A percentile compares a stretch with the other conserved stretches of the same genome.
Conservation (phyloP, 768 basidiomycete genomes). For the Pisolithus marmoratus region DNA sequence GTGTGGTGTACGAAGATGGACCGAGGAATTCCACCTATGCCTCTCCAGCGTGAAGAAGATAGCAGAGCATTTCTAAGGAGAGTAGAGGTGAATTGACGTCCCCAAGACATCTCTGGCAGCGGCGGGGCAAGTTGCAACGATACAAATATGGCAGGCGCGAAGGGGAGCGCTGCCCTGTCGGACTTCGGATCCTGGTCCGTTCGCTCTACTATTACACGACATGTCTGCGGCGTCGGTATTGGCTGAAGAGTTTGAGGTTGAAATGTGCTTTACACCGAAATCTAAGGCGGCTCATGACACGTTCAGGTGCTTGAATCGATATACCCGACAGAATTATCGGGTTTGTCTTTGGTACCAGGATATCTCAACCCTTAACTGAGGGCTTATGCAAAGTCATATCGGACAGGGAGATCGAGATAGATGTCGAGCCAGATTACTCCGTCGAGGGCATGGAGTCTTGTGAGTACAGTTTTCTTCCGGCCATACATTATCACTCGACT, state of each 20-base stretch:
- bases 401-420: slow-evolving; percentile 75
- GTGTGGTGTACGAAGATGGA: not conserved
- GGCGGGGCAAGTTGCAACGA: not conserved
- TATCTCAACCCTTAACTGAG: slow-evolving; percentile 37
- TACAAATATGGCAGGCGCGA: slow-evolving; percentile 5
- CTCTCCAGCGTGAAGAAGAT: not conserved
- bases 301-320: slow-evolving; percentile 90
- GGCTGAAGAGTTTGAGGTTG: slow-evolving; percentile 88
- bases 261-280: slow-evolving; percentile 5
- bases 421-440: slow-evolving; percentile 81
- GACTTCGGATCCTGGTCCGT: slow-evolving; percentile 18
- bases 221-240: slow-evolving; percentile 64
- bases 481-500: slow-evolving; percentile 7
- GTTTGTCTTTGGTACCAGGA: slow-evolving; percentile 52
- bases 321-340: slow-evolving; percentile 88
- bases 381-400: slow-evolving; percentile 69
- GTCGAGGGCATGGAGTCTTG: slow-evolving; percentile 54
- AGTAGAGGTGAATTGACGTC: slow-evolving; percentile 8
- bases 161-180: slow-evolving; percentile 7
- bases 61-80: slow-evolving; percentile 9
- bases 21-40: not conserved
- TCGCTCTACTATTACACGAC: not conserved
- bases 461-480: slow-evolving; percentile 27
- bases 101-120: slow-evolving; percentile 15
- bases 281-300: slow-evolving; percentile 9